Conservation (phyloP, 345 rosid genomes). For the Luvunga scandens region DNA sequence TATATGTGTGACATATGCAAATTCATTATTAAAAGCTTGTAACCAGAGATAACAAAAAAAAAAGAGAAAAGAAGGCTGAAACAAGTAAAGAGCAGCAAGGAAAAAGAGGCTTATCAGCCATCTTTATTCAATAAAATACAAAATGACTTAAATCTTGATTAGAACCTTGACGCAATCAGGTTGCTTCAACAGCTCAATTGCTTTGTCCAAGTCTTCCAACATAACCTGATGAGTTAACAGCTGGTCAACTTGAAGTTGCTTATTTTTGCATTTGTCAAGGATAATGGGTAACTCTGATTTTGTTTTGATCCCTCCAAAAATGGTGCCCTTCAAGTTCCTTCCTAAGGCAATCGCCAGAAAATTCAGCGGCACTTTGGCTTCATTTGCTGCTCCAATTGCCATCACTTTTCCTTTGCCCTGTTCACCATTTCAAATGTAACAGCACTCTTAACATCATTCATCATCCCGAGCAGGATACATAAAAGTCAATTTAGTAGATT, state of each 20-base stretch:
- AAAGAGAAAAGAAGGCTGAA: too few relatives aligned
- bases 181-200: background rate
- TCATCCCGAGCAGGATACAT: too few relatives aligned
- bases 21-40: too few relatives aligned
- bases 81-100: too few relatives aligned
- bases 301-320: constrained; percentile 60
- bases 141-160: background rate
- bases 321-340: constrained; percentile 46
- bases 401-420: constrained; percentile 50
- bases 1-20: too few relatives aligned
- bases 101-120: too few relatives aligned
- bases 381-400: constrained; percentile 32
- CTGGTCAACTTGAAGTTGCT: constrained; percentile 1
- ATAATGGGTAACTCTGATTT: constrained; percentile 49
- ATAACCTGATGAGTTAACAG: background rate
- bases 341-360: constrained; percentile 33
- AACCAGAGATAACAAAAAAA: too few relatives aligned
- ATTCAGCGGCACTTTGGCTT: constrained; percentile 16
- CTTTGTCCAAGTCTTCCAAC: background rate
- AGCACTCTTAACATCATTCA: background rate
- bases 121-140: too few relatives aligned
- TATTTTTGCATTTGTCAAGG: constrained; percentile 43
- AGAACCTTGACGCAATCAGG: background rate
- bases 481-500: too few relatives aligned
- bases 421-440: background rate